Base-by-base conservation (phyloP, 345 rosid species). In the Luvunga scandens region DNA sequence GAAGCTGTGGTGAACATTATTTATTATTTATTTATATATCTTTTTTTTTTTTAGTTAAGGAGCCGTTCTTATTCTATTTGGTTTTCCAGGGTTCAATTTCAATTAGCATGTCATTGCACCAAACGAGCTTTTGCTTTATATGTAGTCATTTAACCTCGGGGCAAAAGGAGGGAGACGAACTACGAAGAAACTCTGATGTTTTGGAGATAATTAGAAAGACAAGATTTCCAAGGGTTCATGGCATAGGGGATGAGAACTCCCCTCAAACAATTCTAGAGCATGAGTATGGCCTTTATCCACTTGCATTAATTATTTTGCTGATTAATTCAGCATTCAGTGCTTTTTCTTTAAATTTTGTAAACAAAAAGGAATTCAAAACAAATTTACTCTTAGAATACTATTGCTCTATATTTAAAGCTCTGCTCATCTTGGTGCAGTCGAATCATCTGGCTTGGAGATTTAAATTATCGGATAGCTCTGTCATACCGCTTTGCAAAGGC, bases 81-180 rank as follows among this genome's bases (percentile, higher is more conserved):
- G 61, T 67, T 84, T 73, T 87, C 69, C 94, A 96, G 99, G 99
- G 99, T 55, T 96, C 99, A 24, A 96, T 96, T 77, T 91, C 99
- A 21, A 90, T 96, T 80, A 96, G 99, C 89, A 90, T 96, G 99
- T 92, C 90, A 45, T 84, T 96, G 82, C 94, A 96, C 84, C 94
- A 89, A 79, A 94, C 99, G 28, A 96, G 90, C 90, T 94, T 96
- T 84, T 96, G 99, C 91, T 96, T 96, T 87, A 72, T 96, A 81
- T 96, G 99, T 82, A 94, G 93, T 81, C 99, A 96, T 85, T 87
- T 96, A 83, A 94, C 97, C 38, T 94, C 99, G 13, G 99, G 98
- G 63, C 97, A 96, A 88, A 96, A 92, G 91, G 99, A 92, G 76
- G 99, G 99, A 27, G 98, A 94, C 45, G 99, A 94, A 84, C 85